Evolutionary conservation across 495 filamentous ascomycete species (phyloP).

Genomic region (Penicillium cinerascens): DNA sequence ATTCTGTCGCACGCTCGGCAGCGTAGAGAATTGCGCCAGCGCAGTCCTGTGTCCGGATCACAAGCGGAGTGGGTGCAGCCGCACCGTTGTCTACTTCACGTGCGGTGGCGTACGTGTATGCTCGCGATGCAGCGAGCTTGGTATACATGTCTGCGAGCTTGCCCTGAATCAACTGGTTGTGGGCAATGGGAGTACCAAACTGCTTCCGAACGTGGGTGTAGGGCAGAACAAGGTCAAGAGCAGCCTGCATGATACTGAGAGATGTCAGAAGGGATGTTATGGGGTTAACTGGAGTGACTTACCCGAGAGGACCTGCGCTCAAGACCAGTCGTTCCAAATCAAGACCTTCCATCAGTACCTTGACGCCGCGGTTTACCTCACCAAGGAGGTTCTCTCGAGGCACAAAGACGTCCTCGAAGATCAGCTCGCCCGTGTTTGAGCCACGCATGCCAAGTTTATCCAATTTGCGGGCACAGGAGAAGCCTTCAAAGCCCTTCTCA

Average conservation of each 20-base stretch:
- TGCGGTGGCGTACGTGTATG: constrained; percentile 80
- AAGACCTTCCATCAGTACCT: constrained; percentile 92
- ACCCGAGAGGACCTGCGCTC: constrained; percentile 83
- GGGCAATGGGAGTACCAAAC: constrained; percentile 81
- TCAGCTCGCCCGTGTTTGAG: constrained; percentile 90
- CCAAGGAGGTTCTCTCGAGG: constrained; percentile 80
- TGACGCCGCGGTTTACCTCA: constrained; percentile 73
- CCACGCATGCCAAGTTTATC: constrained; percentile 99
- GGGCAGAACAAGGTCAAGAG: constrained; percentile 81
- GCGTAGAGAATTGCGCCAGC: constrained; percentile 93
- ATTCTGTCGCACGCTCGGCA: constrained; percentile 88
- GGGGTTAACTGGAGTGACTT: constrained; percentile 7
- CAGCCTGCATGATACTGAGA: constrained; percentile 83
- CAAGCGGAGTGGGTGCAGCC: constrained; percentile 29
- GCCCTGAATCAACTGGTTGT: constrained; percentile 91
- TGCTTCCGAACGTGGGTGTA: constrained; percentile 89
- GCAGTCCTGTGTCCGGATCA: constrained; percentile 82
- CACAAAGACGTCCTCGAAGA: constrained; percentile 92
- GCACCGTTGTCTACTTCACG: constrained; percentile 69
- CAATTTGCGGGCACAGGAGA: constrained; percentile 84
- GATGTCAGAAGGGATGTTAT: constrained; percentile 7
- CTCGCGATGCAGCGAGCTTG: constrained; percentile 73
- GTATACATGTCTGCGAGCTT: constrained; percentile 98
- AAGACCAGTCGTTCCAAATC: constrained; percentile 93
- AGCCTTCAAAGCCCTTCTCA: constrained; percentile 67